Evolutionary conservation across 2,329 filamentous ascomycete species (phyloP).

Genomic region (Ophiostoma australiae): DNA sequence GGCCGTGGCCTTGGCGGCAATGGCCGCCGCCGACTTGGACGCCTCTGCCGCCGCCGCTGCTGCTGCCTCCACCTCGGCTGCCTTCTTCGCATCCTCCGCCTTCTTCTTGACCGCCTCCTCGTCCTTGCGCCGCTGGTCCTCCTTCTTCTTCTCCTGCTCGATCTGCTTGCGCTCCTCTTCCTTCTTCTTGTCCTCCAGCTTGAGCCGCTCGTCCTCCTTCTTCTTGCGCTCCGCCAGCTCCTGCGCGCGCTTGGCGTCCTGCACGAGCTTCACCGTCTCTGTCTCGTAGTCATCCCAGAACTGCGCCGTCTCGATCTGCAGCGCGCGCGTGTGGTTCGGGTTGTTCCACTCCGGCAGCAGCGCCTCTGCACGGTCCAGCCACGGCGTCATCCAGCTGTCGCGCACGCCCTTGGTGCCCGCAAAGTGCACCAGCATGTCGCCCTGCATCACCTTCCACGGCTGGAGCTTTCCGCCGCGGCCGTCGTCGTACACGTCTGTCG

Average conservation of each 20-base stretch:
- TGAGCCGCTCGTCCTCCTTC: constrained; percentile 21
- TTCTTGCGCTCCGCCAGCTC: constrained; percentile 20
- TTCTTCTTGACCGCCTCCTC: constrained; percentile 22
- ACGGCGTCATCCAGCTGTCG: constrained; percentile 35
- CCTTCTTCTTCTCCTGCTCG: constrained; percentile 22
- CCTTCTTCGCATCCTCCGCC: constrained; percentile 16
- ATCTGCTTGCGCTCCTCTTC: constrained; percentile 17
- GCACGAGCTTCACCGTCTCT: constrained; percentile 19
- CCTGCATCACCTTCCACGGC: constrained; percentile 34
- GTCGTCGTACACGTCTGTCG: constrained; percentile 31
- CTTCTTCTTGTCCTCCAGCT: constrained; percentile 24
- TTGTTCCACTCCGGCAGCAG: constrained; percentile 33
- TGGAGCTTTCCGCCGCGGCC: constrained; percentile 30
- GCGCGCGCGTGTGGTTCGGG: constrained; percentile 25
- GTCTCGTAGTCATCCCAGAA: constrained; percentile 30
- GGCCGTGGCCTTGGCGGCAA: constrained; percentile 6
- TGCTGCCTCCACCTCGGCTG: neutral
- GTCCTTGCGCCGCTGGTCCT: constrained; percentile 17
- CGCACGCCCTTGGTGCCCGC: constrained; percentile 32
- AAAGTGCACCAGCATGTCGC: constrained; percentile 33
- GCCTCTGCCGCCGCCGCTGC: neutral
- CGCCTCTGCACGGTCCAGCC: constrained; percentile 32
- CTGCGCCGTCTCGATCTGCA: constrained; percentile 26
- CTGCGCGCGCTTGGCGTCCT: constrained; percentile 18
- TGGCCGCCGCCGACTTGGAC: neutral